Conservation (phyloP, 78 protist genomes). For the Dictyostelium intermedium region DNA sequence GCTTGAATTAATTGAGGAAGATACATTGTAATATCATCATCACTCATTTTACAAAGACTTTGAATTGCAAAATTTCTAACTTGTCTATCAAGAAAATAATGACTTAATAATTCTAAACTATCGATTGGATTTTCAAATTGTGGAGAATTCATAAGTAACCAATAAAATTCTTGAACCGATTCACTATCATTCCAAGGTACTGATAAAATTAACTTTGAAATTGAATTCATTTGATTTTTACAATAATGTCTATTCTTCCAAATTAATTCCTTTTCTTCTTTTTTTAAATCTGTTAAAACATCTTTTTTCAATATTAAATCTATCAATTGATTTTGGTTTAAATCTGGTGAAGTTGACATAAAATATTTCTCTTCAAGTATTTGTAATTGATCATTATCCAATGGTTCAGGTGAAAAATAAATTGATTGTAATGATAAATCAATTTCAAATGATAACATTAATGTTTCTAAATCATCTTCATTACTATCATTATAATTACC, state of each 20-base stretch:
- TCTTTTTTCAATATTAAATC: constrained; percentile 17
- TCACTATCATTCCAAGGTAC: constrained; percentile 72
- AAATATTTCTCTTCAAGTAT: neutral
- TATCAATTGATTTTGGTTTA: neutral
- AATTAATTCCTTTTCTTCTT: constrained; percentile 26
- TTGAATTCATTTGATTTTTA: constrained; percentile 12
- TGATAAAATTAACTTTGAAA: constrained; percentile 74
- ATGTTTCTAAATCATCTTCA: neutral
- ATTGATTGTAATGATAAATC: constrained; percentile 18
- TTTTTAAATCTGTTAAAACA: constrained; percentile 9
- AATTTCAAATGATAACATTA: constrained; percentile 26
- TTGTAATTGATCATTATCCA: neutral
- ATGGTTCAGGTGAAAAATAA: constrained; percentile 5
- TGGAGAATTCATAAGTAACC: constrained; percentile 53
- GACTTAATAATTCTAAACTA: constrained; percentile 85
- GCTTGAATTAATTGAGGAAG: constrained; percentile 93
- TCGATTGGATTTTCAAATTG: constrained; percentile 57
- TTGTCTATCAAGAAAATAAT: constrained; percentile 65
- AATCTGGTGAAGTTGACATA: no score
- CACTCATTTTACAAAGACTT: constrained; percentile 67
- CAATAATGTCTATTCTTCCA: constrained; percentile 44
- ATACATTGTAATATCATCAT: constrained; percentile 77
- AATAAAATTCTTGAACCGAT: constrained; percentile 27
- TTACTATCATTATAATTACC: neutral
- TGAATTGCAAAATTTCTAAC: constrained; percentile 89